Base-by-base conservation (phyloP, 2,329 filamentous ascomycete genomes). In the Fusarium sp. region DNA sequence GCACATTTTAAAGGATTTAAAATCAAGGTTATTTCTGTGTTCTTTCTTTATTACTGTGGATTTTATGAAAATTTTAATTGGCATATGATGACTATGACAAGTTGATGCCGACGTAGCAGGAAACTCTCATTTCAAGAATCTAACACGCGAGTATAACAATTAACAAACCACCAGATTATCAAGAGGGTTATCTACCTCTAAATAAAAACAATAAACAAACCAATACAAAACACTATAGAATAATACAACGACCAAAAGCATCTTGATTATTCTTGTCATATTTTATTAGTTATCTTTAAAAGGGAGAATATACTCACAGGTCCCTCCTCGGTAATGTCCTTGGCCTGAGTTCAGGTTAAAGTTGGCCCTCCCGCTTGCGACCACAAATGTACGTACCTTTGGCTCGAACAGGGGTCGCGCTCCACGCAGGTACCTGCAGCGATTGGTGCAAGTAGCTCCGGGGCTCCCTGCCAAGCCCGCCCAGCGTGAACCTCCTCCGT, bases 401-500 rank as follows among this genome's bases (percentile, higher is more conserved):
- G 27, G 27, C 24, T 31, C 27, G 6, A 17, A 17, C 46, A 51
- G 46, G 46, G 46, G 46, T 55, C 49, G 53, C 38, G 60, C 60
- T 61, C 63, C 61, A 62, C 68, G 62, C 55, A 67, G 46, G 75
- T 75, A 74, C 72, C 74, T 74, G 73, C 60, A 73, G 63, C 62
- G 56, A 78, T 78, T 78, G 76, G 76, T 61, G 62, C 55, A 53
- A 29, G 46, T 31, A 51, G 27, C 46, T 51, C 46, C 33, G 61
- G 44, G 65, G 71, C 70, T 76, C 67, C 70, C 61, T 67, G 77
- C 71, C 73, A 77, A 78, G 72, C 49, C 76, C 62, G 69, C 67
- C 24, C 29, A 72, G 60, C 57, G 51, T 66, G 75, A 78, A 75
- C 76, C 75, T 78, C 76, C 75, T 75, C 75, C 68, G 66, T 78